Base-by-base conservation (phyloP, 2,329 filamentous ascomycete species). In the Colletotrichum karsti region DNA sequence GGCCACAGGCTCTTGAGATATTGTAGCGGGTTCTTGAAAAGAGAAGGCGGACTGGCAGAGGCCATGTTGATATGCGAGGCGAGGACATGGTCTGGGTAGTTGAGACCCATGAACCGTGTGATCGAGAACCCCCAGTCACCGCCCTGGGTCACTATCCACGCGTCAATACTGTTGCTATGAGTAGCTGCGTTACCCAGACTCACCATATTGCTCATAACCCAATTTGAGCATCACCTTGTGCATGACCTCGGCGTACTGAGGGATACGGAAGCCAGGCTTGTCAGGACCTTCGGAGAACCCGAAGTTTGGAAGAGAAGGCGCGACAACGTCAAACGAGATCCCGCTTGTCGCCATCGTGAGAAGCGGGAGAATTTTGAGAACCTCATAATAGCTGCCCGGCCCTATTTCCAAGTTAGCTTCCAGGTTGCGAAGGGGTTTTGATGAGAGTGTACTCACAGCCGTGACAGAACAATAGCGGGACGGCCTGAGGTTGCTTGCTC, bases 61-160 rank as follows among this genome's bases (percentile, higher is more conserved):
- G 87, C 80, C 67, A 84, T 79, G 77, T 93, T 92, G 70, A 91
- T 81, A 75, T 93, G 91, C 4, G 83, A 85, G 35, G 89, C 89
- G 70, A 86, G 82, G 72, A 86, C 85, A 67, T 85, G 77, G 3
- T 85, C 69, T 0, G 90, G 88, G 71, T 91, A 93, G 2, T 87
- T 76, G 6, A 86, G 75, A 0, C 87, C 87, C 63, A 94, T 86
- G 9, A 84, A 78, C 3, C 91, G 86, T 10, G 90, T 90, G 72
- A 94, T 87, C 72, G 85, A 83, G 74, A 85, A 89, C 18, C 91
- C 92, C 91, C 90, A 93, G 74, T 93, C 91, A 28, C 92, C 92
- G 70, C 90, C 90, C 77, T 92, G 87, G 0, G 83, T 86, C 7
- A 82, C 76, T 70, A 7, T 50, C 54, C 80, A 1, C 80, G 75